Conservation (phyloP, 768 basidiomycete species). For the Leccinum ochraceum region DNA sequence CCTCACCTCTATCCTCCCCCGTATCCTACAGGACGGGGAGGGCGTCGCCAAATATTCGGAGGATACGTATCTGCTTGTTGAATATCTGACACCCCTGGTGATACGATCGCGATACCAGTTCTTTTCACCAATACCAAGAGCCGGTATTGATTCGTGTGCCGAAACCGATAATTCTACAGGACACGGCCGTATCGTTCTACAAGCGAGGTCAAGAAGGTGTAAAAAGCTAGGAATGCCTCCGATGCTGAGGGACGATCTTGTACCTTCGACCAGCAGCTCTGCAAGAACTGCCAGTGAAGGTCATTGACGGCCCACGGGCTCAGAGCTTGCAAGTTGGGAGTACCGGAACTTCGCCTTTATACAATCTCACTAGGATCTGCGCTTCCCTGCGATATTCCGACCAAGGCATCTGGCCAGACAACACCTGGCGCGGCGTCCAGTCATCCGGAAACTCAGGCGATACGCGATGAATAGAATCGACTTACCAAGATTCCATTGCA, state of each 20-base stretch:
- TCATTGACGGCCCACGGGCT: conserved; percentile 41
- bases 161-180: no score
- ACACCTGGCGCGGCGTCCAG: conserved; percentile 3
- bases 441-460: background rate
- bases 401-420: conserved; percentile 17
- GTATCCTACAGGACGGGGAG: no score
- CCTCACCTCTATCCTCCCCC: no score
- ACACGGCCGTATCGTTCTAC: background rate
- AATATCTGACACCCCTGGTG: no score
- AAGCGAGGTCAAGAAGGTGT: conserved; percentile 7
- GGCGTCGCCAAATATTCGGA: no score
- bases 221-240: conserved; percentile 13
- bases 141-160: no score
- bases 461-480: background rate
- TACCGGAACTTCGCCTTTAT: conserved; percentile 1
- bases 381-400: conserved; percentile 11
- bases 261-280: conserved; percentile 11
- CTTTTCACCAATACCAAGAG: no score
- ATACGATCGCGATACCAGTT: no score
- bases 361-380: conserved; percentile 6
- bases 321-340: conserved; percentile 11
- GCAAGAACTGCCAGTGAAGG: conserved; percentile 10
- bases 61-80: no score
- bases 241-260: conserved; percentile 16
- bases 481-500: conserved; percentile 16